Percentiles rank a stretch among this genome's conserved stretches.
Evolutionary conservation across 176 grass and related monocot genomes (phyloP).

Genomic region (Oryza australiensis): DNA sequence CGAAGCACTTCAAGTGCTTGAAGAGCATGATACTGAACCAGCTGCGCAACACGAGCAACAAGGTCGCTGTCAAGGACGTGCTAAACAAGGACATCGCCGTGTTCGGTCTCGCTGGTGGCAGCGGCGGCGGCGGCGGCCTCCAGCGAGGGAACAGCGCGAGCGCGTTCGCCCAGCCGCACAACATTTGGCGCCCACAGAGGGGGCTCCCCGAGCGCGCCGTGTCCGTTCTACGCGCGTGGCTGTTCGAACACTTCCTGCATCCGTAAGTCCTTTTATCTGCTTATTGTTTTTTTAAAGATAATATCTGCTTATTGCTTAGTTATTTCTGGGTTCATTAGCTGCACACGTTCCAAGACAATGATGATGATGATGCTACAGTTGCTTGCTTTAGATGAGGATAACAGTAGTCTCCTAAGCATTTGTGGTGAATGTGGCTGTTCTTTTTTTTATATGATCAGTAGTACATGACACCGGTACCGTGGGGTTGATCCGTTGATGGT

Average conservation of each 20-base stretch:
- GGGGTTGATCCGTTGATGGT: conserved; percentile 10
- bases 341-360: neutral
- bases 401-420: neutral
- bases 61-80: conserved; percentile 46
- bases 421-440: conserved; percentile 23
- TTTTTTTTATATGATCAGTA: conserved; percentile 30
- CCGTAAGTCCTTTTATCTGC: conserved; percentile 55
- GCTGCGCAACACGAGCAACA: conserved; percentile 62
- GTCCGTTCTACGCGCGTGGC: conserved; percentile 81
- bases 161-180: conserved; percentile 68
- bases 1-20: conserved; percentile 77
- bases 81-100: conserved; percentile 48
- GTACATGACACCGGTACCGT: neutral
- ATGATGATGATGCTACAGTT: neutral
- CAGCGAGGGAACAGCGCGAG: conserved; percentile 43
- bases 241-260: conserved; percentile 97
- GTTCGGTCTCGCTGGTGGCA: conserved; percentile 57
- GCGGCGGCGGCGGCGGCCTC: conserved; percentile 21
- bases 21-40: conserved; percentile 79
- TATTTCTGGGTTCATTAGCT: neutral
- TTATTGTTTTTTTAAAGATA: too few species aligned
- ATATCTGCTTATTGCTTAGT: neutral
- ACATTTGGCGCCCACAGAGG: conserved; percentile 90
- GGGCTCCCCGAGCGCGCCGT: conserved; percentile 91
- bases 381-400: neutral